Base-by-base conservation (phyloP, 805 yeast genomes). In the Kazachstania kunashirensis region DNA sequence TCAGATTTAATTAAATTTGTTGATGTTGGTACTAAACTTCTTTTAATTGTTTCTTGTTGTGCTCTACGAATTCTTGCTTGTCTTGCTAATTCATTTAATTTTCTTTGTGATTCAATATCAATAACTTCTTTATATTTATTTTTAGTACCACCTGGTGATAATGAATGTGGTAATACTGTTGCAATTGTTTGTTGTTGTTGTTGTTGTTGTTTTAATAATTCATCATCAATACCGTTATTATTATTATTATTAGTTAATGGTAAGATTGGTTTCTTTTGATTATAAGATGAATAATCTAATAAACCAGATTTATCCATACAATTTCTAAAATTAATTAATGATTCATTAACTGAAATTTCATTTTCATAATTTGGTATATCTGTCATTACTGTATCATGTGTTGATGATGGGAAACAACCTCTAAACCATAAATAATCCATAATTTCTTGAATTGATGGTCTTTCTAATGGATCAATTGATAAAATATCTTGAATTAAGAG, bases 141-240 rank as follows among this genome's bases (percentile, higher is more conserved):
- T 55, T 77, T 82, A 31, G 95, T 85, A 53, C 84, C 86, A 47
- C 89, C 89, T 13, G 97, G 97, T 17, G 96, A 86, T 53, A 88
- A 71, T 2, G 95, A 82, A 49, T 79, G 82, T 25, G 97, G 97
- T 48, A 88, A 66, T 42, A 88, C 70, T 3, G 84, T 61, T 13
- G 42, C 24, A 4, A 31, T n/a, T 10, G 40, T 24, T 34, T 34
- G 37, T 18, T 37, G 71, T 75, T 48, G 70, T 77, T 37, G 58
- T 44, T n/a, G 61, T 47, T 29, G 37, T 17, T 34, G 24, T 16
- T 29, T 29, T 7, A 11, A 17, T 23, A 17, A 17, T 17, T 29
- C 31, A 12, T 29, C 31, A 11, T 29, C 31, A 16, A 29, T 19
- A 6, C n/a, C 23, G 12, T 29, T 19, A 14, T 18, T 19, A 20